phyloP scores from a whole-genome alignment of 129 eudicot species.

The Lactuca saligna region DNA sequence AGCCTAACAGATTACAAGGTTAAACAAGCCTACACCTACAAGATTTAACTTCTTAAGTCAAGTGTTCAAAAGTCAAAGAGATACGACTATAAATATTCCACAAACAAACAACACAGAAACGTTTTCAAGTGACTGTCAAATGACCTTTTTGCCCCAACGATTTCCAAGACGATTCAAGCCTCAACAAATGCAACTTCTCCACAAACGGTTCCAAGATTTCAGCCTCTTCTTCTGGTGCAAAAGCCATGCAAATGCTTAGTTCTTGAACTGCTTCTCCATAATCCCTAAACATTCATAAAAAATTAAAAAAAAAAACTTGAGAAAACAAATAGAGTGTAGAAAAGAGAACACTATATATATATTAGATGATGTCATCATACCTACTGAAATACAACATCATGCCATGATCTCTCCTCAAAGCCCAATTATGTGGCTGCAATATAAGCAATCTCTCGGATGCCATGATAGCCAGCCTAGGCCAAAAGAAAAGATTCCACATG shows the following conservation, averaged over 20 bases:
- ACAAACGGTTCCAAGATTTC: conserved; percentile 84
- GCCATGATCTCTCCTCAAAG: conserved; percentile 89
- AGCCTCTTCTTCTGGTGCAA: conserved; percentile 96
- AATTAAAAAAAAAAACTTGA: not conserved
- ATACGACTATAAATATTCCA: not conserved
- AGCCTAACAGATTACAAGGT: conserved; percentile 3
- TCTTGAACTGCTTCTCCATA: conserved; percentile 85
- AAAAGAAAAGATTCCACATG: conserved; percentile 24
- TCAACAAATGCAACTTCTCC: conserved; percentile 81
- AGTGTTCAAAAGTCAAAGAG: not conserved
- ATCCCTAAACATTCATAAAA: conserved; percentile 48
- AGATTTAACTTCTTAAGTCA: conserved; percentile 13
- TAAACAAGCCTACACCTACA: conserved; percentile 20
- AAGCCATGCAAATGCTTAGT: conserved; percentile 98
- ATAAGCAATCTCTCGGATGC: conserved; percentile 87
- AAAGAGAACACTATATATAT: not conserved
- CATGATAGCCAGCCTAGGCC: conserved; percentile 85
- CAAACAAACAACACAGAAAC: conserved; percentile 13
- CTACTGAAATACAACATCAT: conserved; percentile 90
- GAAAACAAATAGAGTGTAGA: not conserved
- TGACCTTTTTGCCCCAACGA: conserved; percentile 58
- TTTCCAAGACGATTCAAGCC: conserved; percentile 80
- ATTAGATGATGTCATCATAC: conserved; percentile 26
- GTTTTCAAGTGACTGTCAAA: conserved; percentile 47
- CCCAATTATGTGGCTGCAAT: conserved; percentile 95